Conservation (phyloP, 352 stramenopile species). For the Phytophthora colocasiae region DNA sequence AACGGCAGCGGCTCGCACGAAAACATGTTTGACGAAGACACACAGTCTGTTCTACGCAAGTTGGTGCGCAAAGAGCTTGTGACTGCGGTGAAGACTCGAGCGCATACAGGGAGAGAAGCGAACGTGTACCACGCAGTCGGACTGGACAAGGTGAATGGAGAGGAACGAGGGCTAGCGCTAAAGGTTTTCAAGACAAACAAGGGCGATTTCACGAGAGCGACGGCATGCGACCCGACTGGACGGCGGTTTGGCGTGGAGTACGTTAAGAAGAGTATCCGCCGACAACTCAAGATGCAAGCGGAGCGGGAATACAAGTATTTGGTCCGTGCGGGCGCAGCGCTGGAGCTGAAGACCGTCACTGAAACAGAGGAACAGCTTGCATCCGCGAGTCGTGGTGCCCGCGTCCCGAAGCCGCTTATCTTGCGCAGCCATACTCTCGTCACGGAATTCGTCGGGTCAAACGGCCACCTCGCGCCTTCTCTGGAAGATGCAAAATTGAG, state of each 20-base stretch:
- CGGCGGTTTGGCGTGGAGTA: slow-evolving; percentile 61
- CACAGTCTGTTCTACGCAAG: slow-evolving; percentile 53
- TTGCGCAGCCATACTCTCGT: slow-evolving; percentile 60
- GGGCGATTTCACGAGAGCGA: slow-evolving; percentile 55
- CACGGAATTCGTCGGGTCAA: slow-evolving; percentile 59
- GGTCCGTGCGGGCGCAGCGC: slow-evolving; percentile 33
- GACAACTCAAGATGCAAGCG: slow-evolving; percentile 62
- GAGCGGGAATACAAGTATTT: slow-evolving; percentile 63
- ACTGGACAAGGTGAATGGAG: slow-evolving; percentile 23
- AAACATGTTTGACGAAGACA: slow-evolving; percentile 62
- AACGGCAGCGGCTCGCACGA: slow-evolving; percentile 46
- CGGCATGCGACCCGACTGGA: slow-evolving; percentile 56
- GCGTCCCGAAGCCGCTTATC: slow-evolving; percentile 48
- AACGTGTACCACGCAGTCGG: slow-evolving; percentile 63
- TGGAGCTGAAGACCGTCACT: slow-evolving; percentile 6
- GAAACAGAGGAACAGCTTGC: slow-evolving; percentile 17
- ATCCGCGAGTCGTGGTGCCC: slow-evolving; percentile 31
- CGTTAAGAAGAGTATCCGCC: slow-evolving; percentile 65
- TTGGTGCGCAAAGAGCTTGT: slow-evolving; percentile 51
- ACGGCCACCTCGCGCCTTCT: slow-evolving; percentile 35
- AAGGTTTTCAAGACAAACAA: slow-evolving; percentile 82
- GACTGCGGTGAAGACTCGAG: slow-evolving; percentile 47
- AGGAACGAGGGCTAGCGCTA: slow-evolving; percentile 41
- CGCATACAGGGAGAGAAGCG: slow-evolving; percentile 56
- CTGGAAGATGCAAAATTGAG: slow-evolving; percentile 59